phyloP scores from a whole-genome alignment of 2,329 filamentous ascomycete genomes.

The Fusarium torulosum region DNA sequence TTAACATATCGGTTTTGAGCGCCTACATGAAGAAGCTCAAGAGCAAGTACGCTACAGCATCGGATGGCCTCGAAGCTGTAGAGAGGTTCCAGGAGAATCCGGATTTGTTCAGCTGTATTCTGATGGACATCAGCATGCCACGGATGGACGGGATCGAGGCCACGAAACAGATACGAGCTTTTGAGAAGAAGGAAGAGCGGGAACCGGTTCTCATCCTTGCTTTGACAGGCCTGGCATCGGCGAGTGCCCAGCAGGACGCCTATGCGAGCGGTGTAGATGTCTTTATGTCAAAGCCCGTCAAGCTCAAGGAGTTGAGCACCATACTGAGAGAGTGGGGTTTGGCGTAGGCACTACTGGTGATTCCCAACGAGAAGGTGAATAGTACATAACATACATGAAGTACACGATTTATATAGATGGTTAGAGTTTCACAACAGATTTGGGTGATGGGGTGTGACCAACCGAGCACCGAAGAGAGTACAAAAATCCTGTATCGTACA shows the following conservation, averaged over 20 bases:
- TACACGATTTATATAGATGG: conserved; percentile 8
- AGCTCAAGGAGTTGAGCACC: conserved; percentile 55
- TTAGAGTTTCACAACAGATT: background rate
- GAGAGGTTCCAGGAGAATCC: conserved; percentile 47
- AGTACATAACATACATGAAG: conserved; percentile 1
- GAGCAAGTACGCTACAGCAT: conserved; percentile 47
- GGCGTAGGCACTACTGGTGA: conserved; percentile 1
- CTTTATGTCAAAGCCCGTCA: conserved; percentile 67
- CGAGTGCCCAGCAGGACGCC: conserved; percentile 64
- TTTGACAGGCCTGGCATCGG: conserved; percentile 64
- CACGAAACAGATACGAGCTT: conserved; percentile 61
- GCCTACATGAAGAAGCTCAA: conserved; percentile 53
- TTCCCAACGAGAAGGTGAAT: background rate
- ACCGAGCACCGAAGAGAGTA: background rate
- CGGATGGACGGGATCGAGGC: conserved; percentile 65
- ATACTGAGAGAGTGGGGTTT: conserved; percentile 27
- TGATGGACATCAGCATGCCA: conserved; percentile 69
- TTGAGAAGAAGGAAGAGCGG: conserved; percentile 59
- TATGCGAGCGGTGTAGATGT: conserved; percentile 65
- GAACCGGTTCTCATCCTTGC: conserved; percentile 63
- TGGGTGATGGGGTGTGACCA: background rate
- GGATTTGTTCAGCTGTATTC: conserved; percentile 48
- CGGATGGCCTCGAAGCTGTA: conserved; percentile 53
- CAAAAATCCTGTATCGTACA: too few species aligned
- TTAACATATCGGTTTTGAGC: conserved; percentile 43